Evolutionary conservation across 176 grass and related monocot genomes (phyloP).

Genomic region (Aegilops longissima): DNA sequence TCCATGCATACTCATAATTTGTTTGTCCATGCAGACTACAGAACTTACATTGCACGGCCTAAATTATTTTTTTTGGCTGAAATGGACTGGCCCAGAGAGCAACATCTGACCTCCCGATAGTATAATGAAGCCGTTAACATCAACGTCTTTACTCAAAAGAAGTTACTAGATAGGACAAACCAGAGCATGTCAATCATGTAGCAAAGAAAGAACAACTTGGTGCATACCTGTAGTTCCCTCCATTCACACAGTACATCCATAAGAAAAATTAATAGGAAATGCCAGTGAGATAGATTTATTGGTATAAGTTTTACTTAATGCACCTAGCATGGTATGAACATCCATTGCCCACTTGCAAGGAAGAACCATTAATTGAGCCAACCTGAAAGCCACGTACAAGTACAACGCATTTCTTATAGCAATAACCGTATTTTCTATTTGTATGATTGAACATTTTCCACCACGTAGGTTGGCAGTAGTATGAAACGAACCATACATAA

Average conservation of each 20-base stretch:
- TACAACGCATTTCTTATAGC: not conserved
- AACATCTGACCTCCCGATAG: not conserved
- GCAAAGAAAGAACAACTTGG: conserved; percentile 17
- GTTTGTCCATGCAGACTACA: not conserved
- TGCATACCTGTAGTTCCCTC: not conserved
- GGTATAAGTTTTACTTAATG: conserved; percentile 1
- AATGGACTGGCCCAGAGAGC: conserved; percentile 21
- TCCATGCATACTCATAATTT: conserved; percentile 11
- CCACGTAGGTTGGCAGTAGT: not conserved
- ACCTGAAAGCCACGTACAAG: not conserved
- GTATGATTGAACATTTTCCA: not conserved
- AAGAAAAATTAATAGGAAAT: not conserved
- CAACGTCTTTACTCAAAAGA: conserved; percentile 11
- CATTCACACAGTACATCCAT: conserved; percentile 23
- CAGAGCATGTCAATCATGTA: conserved; percentile 23
- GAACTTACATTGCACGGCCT: not conserved
- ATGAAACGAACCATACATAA: conserved; percentile 3
- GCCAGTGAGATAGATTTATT: not conserved
- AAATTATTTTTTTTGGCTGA: not conserved
- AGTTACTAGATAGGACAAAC: conserved; percentile 22
- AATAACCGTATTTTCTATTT: not conserved
- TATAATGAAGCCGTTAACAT: conserved; percentile 14
- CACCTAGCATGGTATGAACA: not conserved
- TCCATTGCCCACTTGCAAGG: not conserved
- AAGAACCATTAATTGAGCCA: not conserved